These are phyloP conservation scores for Aspergillus transmontanensis DNA, from an alignment of 2,329 filamentous ascomycete species.

Conservation along the genomic window DNA sequence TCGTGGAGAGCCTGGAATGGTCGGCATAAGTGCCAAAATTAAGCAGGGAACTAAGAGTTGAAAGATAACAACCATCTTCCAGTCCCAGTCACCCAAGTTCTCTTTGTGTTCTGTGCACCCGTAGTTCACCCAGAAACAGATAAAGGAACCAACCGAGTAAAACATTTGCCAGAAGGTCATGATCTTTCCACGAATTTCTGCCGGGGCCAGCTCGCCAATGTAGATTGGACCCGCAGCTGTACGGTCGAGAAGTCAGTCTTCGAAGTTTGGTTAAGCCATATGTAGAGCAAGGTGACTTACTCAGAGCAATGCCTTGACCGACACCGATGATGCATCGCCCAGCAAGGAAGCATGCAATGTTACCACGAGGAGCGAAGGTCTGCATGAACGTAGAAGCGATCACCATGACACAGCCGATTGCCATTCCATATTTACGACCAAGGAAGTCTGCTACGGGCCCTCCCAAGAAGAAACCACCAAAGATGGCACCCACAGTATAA, in stretches of 20 bases:
- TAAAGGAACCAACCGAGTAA: conserved; percentile 67
- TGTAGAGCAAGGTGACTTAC: conserved; percentile 31
- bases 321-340: conserved; percentile 70
- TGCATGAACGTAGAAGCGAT: conserved; percentile 71
- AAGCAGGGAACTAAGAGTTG: conserved; percentile 68
- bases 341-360: conserved; percentile 67
- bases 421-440: conserved; percentile 68
- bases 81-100: conserved; percentile 69
- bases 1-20: conserved; percentile 68
- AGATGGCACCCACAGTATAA: conserved; percentile 71
- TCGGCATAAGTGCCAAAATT: conserved; percentile 64
- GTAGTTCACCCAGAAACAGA: conserved; percentile 69
- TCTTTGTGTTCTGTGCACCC: conserved; percentile 59
- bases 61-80: conserved; percentile 73
- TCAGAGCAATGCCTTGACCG: conserved; percentile 69
- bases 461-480: conserved; percentile 70
- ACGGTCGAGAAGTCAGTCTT: neutral
- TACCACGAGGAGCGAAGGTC: conserved; percentile 62
- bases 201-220: conserved; percentile 68
- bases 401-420: conserved; percentile 63
- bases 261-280: neutral
- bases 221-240: conserved; percentile 67
- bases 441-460: conserved; percentile 65
- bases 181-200: conserved; percentile 66
- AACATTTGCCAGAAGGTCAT: conserved; percentile 73